These are phyloP conservation scores for Flaveria brownii DNA, from an alignment of 129 eudicot species.

Conservation along the genomic window DNA sequence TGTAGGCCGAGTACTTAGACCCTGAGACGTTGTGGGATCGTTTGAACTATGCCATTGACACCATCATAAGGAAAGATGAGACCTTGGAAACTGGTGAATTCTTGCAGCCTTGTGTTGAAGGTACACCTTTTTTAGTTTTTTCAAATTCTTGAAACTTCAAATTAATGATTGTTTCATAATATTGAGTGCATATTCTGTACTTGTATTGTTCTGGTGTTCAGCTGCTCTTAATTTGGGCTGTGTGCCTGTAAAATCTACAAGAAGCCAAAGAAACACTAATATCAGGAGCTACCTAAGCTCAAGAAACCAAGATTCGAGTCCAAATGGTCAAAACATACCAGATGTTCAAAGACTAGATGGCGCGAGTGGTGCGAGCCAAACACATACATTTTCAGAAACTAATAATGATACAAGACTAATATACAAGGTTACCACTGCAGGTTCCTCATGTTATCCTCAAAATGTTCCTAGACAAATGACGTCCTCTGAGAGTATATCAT, in stretches of 20 bases:
- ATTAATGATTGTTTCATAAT: neutral
- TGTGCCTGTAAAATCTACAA: constrained; percentile 74
- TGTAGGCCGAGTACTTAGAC: constrained; percentile 71
- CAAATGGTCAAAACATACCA: constrained; percentile 33
- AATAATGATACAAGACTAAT: constrained; percentile 34
- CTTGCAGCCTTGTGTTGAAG: constrained; percentile 95
- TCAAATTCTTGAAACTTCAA: constrained; percentile 21
- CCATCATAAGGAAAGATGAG: constrained; percentile 85
- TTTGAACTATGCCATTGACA: constrained; percentile 79
- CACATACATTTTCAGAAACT: constrained; percentile 34
- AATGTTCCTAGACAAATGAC: constrained; percentile 41
- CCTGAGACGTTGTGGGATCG: constrained; percentile 84
- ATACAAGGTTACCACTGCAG: constrained; percentile 29
- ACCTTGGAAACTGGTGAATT: constrained; percentile 73
- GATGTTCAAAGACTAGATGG: constrained; percentile 33
- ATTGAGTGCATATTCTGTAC: constrained; percentile 8
- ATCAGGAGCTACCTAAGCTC: constrained; percentile 71
- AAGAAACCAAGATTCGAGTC: constrained; percentile 52
- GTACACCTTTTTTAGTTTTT: constrained; percentile 33
- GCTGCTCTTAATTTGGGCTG: constrained; percentile 96
- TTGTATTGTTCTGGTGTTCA: constrained; percentile 39
- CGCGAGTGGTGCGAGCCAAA: constrained; percentile 8
- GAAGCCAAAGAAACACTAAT: constrained; percentile 76
- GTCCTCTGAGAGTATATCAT: constrained; percentile 32
- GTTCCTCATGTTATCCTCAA: constrained; percentile 39